Base-by-base conservation (phyloP, 2,329 filamentous ascomycete species). In the Harringtonia lauricola region DNA sequence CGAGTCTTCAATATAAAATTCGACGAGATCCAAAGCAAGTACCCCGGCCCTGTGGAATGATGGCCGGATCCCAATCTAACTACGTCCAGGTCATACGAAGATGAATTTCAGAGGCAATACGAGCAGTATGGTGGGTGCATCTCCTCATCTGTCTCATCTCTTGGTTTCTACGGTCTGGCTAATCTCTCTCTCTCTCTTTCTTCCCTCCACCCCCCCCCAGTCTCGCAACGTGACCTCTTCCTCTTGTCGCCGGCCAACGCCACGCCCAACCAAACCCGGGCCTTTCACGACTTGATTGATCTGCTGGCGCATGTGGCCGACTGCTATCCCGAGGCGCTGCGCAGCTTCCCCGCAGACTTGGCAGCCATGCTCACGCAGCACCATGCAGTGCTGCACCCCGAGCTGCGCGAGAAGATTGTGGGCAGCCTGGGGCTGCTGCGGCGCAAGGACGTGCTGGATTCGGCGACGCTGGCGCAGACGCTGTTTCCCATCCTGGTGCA, bases 241-340 rank as follows among this genome's bases (percentile, higher is more conserved):
- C 74, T 95, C 56, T 77, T 83, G 35, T 84, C 86, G 39, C 92
- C 92, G 7, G 72, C 81, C 14, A 83, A 83, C 10, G 82, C 84
- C 41, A 85, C 86, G 44, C 77, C 83, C 54, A 82, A 82, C 37
- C 86, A 86, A 38, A 71, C 90, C 46, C 79, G 92, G 43, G 87
- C 86, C 13, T 83, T 98, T 54, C 82, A 85, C 55, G 89, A 96
- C 57, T 75, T 95, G 53, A 84, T 98, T 55, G 90, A 96, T 57
- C 85, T 98, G 55, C 81, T 96, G 54, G 81, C 89, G 18, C 92
- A 98, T 64, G 84, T 94, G 49, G 84, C 90, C 59, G 89, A 95
- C 58, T 94, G 87, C 67, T 98, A 94, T 63, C 87, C 86, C 41
- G 76, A 83, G 46, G 75, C 90, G 49, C 89, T 88, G 2, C 71